phyloP scores from a whole-genome alignment of 2,329 filamentous ascomycete genomes.

The Hirsutella minnesotensis region DNA sequence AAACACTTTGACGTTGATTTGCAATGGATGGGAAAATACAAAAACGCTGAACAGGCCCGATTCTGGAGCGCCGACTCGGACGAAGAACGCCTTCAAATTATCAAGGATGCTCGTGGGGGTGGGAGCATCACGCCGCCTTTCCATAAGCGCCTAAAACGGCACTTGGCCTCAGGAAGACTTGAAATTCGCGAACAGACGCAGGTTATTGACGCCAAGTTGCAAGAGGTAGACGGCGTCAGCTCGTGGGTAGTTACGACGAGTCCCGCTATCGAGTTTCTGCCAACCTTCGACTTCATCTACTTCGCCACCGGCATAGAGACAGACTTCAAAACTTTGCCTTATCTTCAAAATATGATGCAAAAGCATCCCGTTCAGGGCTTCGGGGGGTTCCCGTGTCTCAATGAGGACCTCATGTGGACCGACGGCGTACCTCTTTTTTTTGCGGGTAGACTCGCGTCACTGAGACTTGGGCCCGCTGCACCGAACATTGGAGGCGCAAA shows the following conservation, averaged over 20 bases:
- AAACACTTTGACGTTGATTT: slow-evolving; percentile 72
- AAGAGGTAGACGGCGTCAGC: slow-evolving; percentile 12
- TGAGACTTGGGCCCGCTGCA: slow-evolving; percentile 60
- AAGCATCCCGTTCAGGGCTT: slow-evolving; percentile 50
- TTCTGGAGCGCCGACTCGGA: slow-evolving; percentile 70
- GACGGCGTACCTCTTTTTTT: slow-evolving; percentile 62
- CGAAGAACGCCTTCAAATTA: slow-evolving; percentile 54
- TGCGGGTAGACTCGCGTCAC: slow-evolving; percentile 53
- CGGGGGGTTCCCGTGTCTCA: slow-evolving; percentile 61
- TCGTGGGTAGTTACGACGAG: slow-evolving; percentile 35
- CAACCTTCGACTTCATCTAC: slow-evolving; percentile 56
- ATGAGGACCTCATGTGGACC: slow-evolving; percentile 65
- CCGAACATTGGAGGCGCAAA: slow-evolving; percentile 65
- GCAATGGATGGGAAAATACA: slow-evolving; percentile 73
- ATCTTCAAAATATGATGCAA: slow-evolving; percentile 45
- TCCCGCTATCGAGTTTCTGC: slow-evolving; percentile 37
- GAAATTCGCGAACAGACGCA: slow-evolving; percentile 45
- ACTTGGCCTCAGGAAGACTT: slow-evolving; percentile 39
- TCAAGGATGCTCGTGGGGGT: slow-evolving; percentile 55
- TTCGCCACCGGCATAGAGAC: slow-evolving; percentile 63
- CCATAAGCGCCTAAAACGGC: slow-evolving; percentile 52
- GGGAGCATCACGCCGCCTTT: slow-evolving; percentile 65
- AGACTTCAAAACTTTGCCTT: slow-evolving; percentile 48
- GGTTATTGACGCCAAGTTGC: slow-evolving; percentile 39
- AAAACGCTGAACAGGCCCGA: slow-evolving; percentile 61